Conservation (phyloP, 164 flowering plant species). For the Nelumbo lutea region DNA sequence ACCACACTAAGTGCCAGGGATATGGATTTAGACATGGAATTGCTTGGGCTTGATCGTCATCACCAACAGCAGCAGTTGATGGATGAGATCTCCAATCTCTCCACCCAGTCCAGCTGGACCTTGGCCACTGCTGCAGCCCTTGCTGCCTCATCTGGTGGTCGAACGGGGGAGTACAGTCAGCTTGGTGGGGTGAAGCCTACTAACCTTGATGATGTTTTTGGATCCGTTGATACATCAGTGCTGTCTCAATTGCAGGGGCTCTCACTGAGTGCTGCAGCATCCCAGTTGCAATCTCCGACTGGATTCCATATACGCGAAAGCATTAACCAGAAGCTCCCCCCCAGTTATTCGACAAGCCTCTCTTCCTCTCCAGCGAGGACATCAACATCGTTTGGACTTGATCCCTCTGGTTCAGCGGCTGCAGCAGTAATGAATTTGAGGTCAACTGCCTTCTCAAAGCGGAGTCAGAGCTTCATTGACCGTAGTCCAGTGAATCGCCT, state of each 20-base stretch:
- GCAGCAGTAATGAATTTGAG: slow-evolving; percentile 39
- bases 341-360: slow-evolving; percentile 3
- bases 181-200: slow-evolving; percentile 3
- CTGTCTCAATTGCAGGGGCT: slow-evolving; percentile 35
- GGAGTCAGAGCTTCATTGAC: slow-evolving; percentile 24
- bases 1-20: not conserved
- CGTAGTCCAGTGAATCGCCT: slow-evolving; percentile 26
- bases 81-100: slow-evolving; percentile 36
- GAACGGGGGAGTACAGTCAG: slow-evolving; percentile 28
- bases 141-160: slow-evolving; percentile 24
- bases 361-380: slow-evolving; percentile 35
- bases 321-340: slow-evolving; percentile 33
- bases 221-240: slow-evolving; percentile 28
- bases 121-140: slow-evolving; percentile 21
- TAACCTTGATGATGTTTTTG: slow-evolving; percentile 14
- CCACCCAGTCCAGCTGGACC: slow-evolving; percentile 48
- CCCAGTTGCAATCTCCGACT: slow-evolving; percentile 33
- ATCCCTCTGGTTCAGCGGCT: slow-evolving; percentile 31
- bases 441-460: slow-evolving; percentile 56
- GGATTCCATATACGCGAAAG: slow-evolving; percentile 37
- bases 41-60: slow-evolving; percentile 27
- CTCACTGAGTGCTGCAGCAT: slow-evolving; percentile 23
- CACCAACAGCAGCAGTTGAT: slow-evolving; percentile 23
- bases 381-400: slow-evolving; percentile 32
- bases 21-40: not conserved